Evolutionary conservation across 139 green algal species (phyloP), one percentile per base, ranked within the genome.

Genomic region (Tetraselmis striata): DNA sequence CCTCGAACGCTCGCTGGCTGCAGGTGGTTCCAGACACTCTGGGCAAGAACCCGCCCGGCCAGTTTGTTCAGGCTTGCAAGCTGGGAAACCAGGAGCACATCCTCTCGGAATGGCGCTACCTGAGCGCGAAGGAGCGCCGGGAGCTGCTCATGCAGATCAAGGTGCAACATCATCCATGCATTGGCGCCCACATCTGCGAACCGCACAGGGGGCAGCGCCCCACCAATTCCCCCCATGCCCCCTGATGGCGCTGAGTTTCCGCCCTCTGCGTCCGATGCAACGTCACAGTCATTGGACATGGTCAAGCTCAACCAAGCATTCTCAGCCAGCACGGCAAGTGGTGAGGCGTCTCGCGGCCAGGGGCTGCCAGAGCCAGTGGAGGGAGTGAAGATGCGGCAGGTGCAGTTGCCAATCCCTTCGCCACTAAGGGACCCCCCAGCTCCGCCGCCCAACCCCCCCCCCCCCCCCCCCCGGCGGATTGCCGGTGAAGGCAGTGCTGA

Each of bases 211-310:
- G 23, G 2, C 27, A 11, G 74, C 2, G 85, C 1, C 31, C 29
- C 27, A 58, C 77, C 30, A 81, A 23, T 31, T 77, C 30, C 79
- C 45, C 25, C 28, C 59, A 76, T 29, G 32, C n/a, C 30, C 31
- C 30, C 28, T 83, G 26, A 28, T 74, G 26, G 24, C 75, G 22
- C 67, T 67, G 11, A 25, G 18, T 18, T 67, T 5, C 18, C 45
- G 18, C 45, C 45, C 45, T 67, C 45, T 67, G n/a, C n/a, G n/a
- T n/a, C n/a, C n/a, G n/a, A n/a, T n/a, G n/a, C n/a, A n/a, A n/a
- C n/a, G n/a, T n/a, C 74, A 26, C 81, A 90, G 87, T 75, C 28
- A 1, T 32, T 94, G 2, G 90, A 94, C 59, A 90, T 90, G 28
- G 31, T 77, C 0, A 87, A 88, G 45, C 67, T 95, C 32, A 78